These are phyloP conservation scores for Lactarius quietus DNA, from an alignment of 768 basidiomycete genomes.

Conservation along the genomic window DNA sequence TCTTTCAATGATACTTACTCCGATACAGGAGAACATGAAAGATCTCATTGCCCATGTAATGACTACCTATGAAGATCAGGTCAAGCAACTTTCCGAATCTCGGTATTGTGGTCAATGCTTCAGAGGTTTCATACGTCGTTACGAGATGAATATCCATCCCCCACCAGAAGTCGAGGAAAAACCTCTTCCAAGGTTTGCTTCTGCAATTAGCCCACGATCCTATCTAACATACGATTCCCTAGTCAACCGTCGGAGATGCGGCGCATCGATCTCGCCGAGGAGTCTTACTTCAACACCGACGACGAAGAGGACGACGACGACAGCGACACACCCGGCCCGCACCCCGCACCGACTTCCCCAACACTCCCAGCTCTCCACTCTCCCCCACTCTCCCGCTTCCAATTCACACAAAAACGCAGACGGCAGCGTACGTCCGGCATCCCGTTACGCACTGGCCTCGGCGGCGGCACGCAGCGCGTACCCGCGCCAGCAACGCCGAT, in stretches of 20 bases:
- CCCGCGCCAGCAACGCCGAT: slow-evolving; percentile 27
- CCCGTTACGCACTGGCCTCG: slow-evolving; percentile 20
- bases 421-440: slow-evolving; percentile 44
- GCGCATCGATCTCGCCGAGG: slow-evolving; percentile 71
- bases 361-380: slow-evolving; percentile 27
- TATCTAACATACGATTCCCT: background rate
- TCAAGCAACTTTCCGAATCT: slow-evolving; percentile 60
- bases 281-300: slow-evolving; percentile 89
- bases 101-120: slow-evolving; percentile 66
- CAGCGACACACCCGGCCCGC: slow-evolving; percentile 31
- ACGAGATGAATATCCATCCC: slow-evolving; percentile 92
- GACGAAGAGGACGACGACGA: slow-evolving; percentile 66
- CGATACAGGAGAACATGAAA: slow-evolving; percentile 77
- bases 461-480: slow-evolving; percentile 45
- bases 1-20: slow-evolving; percentile 8
- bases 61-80: slow-evolving; percentile 62
- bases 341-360: slow-evolving; percentile 11
- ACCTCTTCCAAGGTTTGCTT: slow-evolving; percentile 35
- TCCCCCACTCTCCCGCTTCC: slow-evolving; percentile 26
- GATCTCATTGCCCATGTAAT: slow-evolving; percentile 81
- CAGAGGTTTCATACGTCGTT: slow-evolving; percentile 66
- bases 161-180: slow-evolving; percentile 52
- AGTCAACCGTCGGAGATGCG: slow-evolving; percentile 36
- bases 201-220: background rate
- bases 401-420: slow-evolving; percentile 31